Base-by-base conservation (phyloP, 495 filamentous ascomycete species). In the Neurospora sp. region DNA sequence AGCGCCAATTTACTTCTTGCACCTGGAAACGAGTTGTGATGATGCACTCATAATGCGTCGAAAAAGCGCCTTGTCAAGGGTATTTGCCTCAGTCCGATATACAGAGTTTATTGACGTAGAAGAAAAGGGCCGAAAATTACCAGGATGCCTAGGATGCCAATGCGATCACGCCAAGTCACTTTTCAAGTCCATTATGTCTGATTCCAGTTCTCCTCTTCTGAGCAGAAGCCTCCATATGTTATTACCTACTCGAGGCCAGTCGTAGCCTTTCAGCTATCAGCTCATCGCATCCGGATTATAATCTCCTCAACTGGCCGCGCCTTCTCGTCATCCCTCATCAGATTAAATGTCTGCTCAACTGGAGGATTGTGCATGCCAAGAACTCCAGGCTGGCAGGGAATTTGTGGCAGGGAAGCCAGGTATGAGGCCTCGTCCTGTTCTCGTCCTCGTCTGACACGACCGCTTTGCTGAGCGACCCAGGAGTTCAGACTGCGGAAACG, bases 401-500 rank as follows among this genome's bases (percentile, higher is more conserved):
- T 18, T 2, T 74, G 70, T 44, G 78, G 78, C 41, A 81, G 75
- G 14, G 77, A 78, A 9, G 77, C 75, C 53, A 78, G 72, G 14
- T 70, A 73, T 14, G 74, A 69, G 37, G 76, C 72, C 16, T 76
- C 71, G 20, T 74, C 76, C 14, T 77, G 77, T 46, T 80, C 78
- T 69, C 78, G 77, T 14, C 77, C 80, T 22, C 82, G 76, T 73
- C 74, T 80, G 68, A 83, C 76, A 2, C 84, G 80, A 1, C 81
- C 81, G 38, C 79, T 79, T 74, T 91, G 89, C 73, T 91, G 86
- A 75, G 86, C 83, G 3, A 91, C 89, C 89, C 89, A 91, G 16
- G 85, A 88, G 65, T 81, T 82, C 70, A 91, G 81, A 10, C 83
- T 83, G 37, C 88, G 84, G 76, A 89, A 91, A 20, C 85, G 83